These are phyloP conservation scores for Martiniozyma asiatica DNA, from an alignment of 1,139 yeast genomes.

Conservation along the genomic window DNA sequence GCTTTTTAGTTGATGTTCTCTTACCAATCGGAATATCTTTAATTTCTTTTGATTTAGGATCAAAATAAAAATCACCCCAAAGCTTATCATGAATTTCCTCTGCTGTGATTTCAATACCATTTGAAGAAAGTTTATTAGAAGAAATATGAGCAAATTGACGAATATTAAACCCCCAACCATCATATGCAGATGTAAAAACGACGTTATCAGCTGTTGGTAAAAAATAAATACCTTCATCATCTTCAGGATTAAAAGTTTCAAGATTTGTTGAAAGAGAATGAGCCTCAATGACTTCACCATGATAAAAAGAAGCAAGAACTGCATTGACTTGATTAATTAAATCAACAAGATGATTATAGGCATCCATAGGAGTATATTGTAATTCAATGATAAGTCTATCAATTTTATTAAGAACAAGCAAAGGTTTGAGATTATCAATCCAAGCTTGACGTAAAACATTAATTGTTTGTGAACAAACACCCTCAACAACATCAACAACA, in stretches of 20 bases:
- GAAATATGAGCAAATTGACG: constrained; percentile 82
- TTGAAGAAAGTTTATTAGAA: constrained; percentile 46
- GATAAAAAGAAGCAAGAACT: constrained; percentile 83
- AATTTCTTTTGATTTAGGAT: constrained; percentile 80
- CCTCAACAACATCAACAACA: constrained; percentile 93
- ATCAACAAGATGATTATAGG: constrained; percentile 66
- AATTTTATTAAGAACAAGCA: constrained; percentile 84
- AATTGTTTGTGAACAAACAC: constrained; percentile 94
- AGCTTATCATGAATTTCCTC: constrained; percentile 71
- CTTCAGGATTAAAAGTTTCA: constrained; percentile 58
- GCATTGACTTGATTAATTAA: constrained; percentile 90
- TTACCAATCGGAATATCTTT: constrained; percentile 33
- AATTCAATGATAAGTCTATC: constrained; percentile 79
- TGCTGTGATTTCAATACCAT: constrained; percentile 53
- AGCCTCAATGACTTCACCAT: constrained; percentile 89
- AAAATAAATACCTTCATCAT: constrained; percentile 57
- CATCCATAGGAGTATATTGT: constrained; percentile 73
- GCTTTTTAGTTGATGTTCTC: constrained; percentile 44
- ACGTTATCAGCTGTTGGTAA: constrained; percentile 87
- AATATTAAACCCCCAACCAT: constrained; percentile 96
- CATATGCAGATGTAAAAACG: constrained; percentile 86
- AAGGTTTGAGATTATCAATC: constrained; percentile 82
- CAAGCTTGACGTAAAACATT: constrained; percentile 93
- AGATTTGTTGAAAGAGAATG: constrained; percentile 53
- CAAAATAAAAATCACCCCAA: constrained; percentile 92